Conservation (phyloP, 1,284 basidiomycete species). For the Ustilago curta region DNA sequence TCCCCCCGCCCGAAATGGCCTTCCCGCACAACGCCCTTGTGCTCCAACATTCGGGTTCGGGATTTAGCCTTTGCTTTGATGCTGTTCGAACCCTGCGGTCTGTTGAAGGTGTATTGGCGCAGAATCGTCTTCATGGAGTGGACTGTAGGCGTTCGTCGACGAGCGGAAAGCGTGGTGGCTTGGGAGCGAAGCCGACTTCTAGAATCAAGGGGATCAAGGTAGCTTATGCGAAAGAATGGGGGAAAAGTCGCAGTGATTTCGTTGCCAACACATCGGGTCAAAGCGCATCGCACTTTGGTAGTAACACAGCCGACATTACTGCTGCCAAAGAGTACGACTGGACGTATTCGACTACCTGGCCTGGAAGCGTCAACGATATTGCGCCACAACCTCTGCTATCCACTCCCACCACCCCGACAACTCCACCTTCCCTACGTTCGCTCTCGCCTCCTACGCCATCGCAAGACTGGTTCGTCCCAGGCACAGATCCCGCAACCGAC, state of each 20-base stretch:
- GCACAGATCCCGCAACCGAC: conserved; percentile 57
- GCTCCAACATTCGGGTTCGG: conserved; percentile 74
- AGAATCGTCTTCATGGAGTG: conserved; percentile 77
- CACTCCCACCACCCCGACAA: not conserved
- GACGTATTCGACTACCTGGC: conserved; percentile 93
- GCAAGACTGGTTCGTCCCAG: conserved; percentile 33
- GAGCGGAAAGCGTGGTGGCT: not conserved
- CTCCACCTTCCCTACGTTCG: not conserved
- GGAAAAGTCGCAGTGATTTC: conserved; percentile 79
- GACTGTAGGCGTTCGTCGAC: conserved; percentile 36
- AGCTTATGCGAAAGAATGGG: conserved; percentile 92
- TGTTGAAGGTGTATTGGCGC: conserved; percentile 75
- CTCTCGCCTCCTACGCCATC: not conserved
- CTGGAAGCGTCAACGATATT: conserved; percentile 73
- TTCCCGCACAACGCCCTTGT: conserved; percentile 87
- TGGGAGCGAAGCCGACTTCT: conserved; percentile 37
- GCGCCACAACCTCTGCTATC: conserved; percentile 24
- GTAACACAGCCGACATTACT: conserved; percentile 43
- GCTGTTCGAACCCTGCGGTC: conserved; percentile 78
- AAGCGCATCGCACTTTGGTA: conserved; percentile 48
- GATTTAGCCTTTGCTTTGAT: conserved; percentile 79
- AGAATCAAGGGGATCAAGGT: conserved; percentile 78
- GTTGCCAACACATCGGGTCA: not conserved
- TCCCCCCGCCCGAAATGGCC: conserved; percentile 96
- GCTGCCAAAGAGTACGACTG: conserved; percentile 80